These are phyloP conservation scores for Orbilia blumenaviensis DNA, from an alignment of 2,329 filamentous ascomycete genomes.

Conservation along the genomic window DNA sequence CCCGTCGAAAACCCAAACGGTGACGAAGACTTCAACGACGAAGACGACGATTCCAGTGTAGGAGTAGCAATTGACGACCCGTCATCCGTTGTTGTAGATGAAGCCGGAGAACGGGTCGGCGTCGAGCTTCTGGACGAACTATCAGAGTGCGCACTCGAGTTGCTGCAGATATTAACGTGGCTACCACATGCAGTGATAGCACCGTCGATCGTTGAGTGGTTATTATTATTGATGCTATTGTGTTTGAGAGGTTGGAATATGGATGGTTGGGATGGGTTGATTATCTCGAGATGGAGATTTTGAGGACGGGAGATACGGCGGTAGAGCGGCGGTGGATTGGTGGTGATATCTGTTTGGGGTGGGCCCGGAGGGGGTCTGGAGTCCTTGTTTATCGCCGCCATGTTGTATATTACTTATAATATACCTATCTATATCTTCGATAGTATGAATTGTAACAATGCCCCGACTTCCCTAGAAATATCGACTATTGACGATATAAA, in stretches of 20 bases:
- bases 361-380: neutral
- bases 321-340: neutral
- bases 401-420: neutral
- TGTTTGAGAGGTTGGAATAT: conserved; percentile 1
- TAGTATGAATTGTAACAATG: neutral
- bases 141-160: conserved; percentile 30
- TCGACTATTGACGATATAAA: too few species aligned
- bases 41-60: conserved; percentile 25
- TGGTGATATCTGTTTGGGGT: neutral
- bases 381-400: neutral
- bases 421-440: too few species aligned
- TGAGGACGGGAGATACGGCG: conserved; percentile 41
- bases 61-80: conserved; percentile 44
- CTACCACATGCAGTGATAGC: too few species aligned
- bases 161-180: neutral
- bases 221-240: neutral
- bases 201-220: conserved; percentile 17
- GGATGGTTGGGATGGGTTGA: neutral
- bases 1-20: conserved; percentile 21
- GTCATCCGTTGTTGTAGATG: conserved; percentile 26
- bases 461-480: neutral
- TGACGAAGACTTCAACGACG: neutral
- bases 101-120: conserved; percentile 39
- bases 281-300: conserved; percentile 37
- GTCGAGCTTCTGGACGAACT: conserved; percentile 38